Base-by-base conservation (phyloP, 75 land plant genomes). In the Sequoiadendron giganteum region DNA sequence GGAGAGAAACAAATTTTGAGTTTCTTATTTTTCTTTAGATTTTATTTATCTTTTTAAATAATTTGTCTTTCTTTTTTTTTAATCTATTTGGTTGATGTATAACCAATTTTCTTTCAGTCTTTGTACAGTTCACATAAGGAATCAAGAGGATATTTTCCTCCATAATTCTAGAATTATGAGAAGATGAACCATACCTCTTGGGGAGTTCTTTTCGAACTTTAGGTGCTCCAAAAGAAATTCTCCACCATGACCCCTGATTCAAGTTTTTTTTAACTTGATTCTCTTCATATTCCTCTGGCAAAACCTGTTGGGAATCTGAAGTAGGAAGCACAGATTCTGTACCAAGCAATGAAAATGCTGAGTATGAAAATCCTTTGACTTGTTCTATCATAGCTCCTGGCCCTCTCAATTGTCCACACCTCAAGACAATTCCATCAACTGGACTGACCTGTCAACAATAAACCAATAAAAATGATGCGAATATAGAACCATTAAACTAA, bases 331-430 rank as follows among this genome's bases (percentile, higher is more conserved):
- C 88, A 19, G 95, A 90, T 38, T 87, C 90, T 78, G 94, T 88
- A 75, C 99, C 99, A 85, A 98, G 99, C 88, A 98, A 93, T 58
- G 97, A 91, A 86, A 89, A 87, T 68, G 92, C 93, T 42, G 99
- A 95, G 90, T 98, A 98, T 32, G 99, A 95, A 80, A 94, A 93
- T 3, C 99, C 99, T 91, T 98, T 98, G 30, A 98, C 99, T 92
- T 97, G 99, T 85, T 98, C 99, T 87, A 98, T 96, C 94, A 92
- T 93, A 43, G 93, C 92, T 42, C 99, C 99, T 10, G 93, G 85
- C 77, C 91, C 93, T 89, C 85, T 92, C 28, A 98, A 85, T 84
- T 97, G 92, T 42, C 99, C 99, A 91, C 90, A 90, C 86, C 93
- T 90, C 76, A 97, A 49, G 61, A 97, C 83, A 39, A 91, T 92